Evolutionary conservation across 495 filamentous ascomycete genomes (phyloP), one percentile per base, ranked within the genome.

Genomic region (Penicillium crystallinum): DNA sequence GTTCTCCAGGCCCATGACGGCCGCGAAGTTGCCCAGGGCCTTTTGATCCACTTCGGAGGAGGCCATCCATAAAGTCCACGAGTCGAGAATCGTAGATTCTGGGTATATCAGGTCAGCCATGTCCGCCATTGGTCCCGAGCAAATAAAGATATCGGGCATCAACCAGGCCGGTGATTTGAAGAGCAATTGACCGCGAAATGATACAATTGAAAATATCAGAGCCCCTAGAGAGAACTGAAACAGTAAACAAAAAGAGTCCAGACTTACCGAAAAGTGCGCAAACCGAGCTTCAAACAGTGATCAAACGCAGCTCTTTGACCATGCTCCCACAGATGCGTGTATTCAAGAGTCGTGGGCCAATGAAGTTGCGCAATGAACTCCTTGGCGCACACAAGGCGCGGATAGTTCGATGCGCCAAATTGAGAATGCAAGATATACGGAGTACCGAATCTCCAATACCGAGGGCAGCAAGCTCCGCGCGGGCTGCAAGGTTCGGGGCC

Each of bases 41-140:
- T 97, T 97, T 74, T 96, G 90, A 68, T 97, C 93, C 38, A 97
- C 88, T 69, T 96, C 90, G 41, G 90, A 91, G 66, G 89, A 91
- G 69, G 95, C 92, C 93, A 97, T 97, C 77, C 77, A 79, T 63
- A 72, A 59, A 61, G 53, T 52, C 30, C 74, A 55, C 15, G 61
- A 45, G 11, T 43, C 52, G 23, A 63, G 41, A 31, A 63, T 67
- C 62, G 44, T 9, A 34, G 31, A 40, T 40, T 52, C 52, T 45
- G 42, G 27, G 39, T 40, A 33, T 15, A 46, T 14, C 46, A 62
- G 45, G 55, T 66, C 45, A 66, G 60, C 35, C 52, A 64, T 58
- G 23, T 21, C 35, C 29, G 40, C 34, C 15, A 17, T 25, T 27
- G 17, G 23, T 38, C 21, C 49, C 9, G 22, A 45, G 15, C 37